Conservation (phyloP, 179 eudicot species). For the Spinacia oleracea region DNA sequence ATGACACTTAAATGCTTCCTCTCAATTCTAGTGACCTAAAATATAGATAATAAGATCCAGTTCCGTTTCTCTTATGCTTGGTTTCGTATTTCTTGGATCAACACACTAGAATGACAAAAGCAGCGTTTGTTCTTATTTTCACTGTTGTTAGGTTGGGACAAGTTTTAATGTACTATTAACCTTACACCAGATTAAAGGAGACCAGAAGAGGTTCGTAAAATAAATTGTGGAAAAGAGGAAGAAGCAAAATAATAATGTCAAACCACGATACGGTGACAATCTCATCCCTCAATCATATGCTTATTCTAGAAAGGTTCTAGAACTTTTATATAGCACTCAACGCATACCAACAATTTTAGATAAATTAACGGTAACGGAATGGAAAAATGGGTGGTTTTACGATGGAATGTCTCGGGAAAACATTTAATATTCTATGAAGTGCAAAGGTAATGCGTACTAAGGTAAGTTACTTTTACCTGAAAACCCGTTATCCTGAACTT, state of each 20-base stretch:
- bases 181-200: not conserved
- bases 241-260: not conserved
- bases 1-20: not conserved
- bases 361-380: too few relatives aligned
- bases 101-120: not conserved
- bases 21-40: not conserved
- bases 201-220: not conserved
- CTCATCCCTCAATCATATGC: not conserved
- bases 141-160: not conserved
- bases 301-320: not conserved
- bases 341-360: not conserved
- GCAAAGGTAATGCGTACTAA: not conserved
- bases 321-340: not conserved
- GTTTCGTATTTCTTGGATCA: not conserved
- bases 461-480: not conserved
- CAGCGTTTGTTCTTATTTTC: not conserved
- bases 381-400: too few relatives aligned
- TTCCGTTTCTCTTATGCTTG: not conserved
- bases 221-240: not conserved
- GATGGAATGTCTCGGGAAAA: too few relatives aligned
- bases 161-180: not conserved
- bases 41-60: not conserved
- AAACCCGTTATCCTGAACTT: not conserved
- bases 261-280: not conserved
- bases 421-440: too few relatives aligned